Evolutionary conservation across 2,329 filamentous ascomycete species (phyloP).

Genomic region (Trichoderma breve): DNA sequence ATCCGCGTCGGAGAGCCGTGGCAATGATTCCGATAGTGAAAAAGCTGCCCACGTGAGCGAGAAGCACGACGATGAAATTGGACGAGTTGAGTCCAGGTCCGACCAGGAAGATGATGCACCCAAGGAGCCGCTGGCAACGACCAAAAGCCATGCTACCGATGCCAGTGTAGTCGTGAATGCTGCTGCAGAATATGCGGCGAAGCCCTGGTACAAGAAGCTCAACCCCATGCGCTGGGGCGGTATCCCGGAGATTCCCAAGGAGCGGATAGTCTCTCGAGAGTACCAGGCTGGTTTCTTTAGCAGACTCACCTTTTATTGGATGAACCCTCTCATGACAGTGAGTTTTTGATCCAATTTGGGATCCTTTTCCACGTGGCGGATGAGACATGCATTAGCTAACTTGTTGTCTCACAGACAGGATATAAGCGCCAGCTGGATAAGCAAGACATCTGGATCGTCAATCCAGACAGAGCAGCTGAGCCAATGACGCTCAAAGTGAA

Average conservation of each 20-base stretch:
- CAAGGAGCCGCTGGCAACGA: constrained; percentile 23
- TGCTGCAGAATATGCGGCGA: constrained; percentile 38
- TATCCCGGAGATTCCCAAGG: constrained; percentile 54
- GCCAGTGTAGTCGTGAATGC: constrained; percentile 47
- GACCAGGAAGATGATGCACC: constrained; percentile 10
- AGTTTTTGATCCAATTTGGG: constrained; percentile 31
- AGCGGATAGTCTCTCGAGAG: constrained; percentile 61
- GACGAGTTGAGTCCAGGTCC: constrained; percentile 4
- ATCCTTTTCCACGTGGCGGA: neutral
- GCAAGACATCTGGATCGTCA: constrained; percentile 86
- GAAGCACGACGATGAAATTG: constrained; percentile 4
- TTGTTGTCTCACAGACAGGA: constrained; percentile 55
- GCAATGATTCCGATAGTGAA: neutral
- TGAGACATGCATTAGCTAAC: neutral
- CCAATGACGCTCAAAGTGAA: constrained; percentile 65
- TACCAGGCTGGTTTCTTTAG: constrained; percentile 73
- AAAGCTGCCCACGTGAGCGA: constrained; percentile 4
- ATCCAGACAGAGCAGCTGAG: constrained; percentile 73
- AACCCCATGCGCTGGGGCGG: constrained; percentile 62
- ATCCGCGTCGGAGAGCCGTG: neutral
- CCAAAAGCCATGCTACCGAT: constrained; percentile 54
- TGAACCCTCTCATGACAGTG: constrained; percentile 79
- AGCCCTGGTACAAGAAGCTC: constrained; percentile 61
- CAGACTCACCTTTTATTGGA: constrained; percentile 81
- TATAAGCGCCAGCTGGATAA: constrained; percentile 81